Percentiles rank a stretch among this genome's conserved stretches.
Evolutionary conservation across 495 filamentous ascomycete species (phyloP).

Genomic region (Neurospora tetraspora): DNA sequence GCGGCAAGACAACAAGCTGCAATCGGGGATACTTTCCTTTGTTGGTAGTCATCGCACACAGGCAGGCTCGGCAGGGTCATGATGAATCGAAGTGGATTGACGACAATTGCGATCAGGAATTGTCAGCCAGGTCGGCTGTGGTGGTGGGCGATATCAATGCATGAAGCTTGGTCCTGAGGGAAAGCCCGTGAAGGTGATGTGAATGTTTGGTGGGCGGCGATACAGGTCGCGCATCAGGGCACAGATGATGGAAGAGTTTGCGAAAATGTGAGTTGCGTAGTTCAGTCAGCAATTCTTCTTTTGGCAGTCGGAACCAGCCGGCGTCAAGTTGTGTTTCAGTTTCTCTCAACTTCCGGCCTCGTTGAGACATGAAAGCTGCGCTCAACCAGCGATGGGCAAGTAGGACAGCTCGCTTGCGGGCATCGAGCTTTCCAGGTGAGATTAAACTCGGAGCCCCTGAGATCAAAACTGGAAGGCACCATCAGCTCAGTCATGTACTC

Average conservation of each 20-base stretch:
- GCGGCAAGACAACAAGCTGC: too few relatives aligned
- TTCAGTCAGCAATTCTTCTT: not conserved
- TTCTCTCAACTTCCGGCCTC: not conserved
- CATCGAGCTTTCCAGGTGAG: not conserved
- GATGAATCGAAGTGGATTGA: not conserved
- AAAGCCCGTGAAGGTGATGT: not conserved
- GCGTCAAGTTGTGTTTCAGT: not conserved
- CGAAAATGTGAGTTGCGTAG: not conserved
- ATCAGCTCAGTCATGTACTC: too few relatives aligned
- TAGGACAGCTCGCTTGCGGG: not conserved
- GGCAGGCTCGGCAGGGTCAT: too few relatives aligned
- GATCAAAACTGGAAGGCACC: too few relatives aligned
- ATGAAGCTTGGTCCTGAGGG: not conserved
- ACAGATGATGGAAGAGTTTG: not conserved
- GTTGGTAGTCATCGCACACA: too few relatives aligned
- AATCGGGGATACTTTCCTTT: too few relatives aligned
- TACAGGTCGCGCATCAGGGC: not conserved
- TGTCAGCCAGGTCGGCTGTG: not conserved
- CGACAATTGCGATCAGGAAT: not conserved
- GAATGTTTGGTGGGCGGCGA: not conserved
- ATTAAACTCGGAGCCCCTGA: too few relatives aligned
- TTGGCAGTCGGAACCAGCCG: not conserved
- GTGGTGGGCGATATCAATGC: not conserved
- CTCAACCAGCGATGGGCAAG: not conserved
- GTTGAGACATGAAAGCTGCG: not conserved